Conservation (phyloP, 352 stramenopile genomes). For the Phytophthora idaei region DNA sequence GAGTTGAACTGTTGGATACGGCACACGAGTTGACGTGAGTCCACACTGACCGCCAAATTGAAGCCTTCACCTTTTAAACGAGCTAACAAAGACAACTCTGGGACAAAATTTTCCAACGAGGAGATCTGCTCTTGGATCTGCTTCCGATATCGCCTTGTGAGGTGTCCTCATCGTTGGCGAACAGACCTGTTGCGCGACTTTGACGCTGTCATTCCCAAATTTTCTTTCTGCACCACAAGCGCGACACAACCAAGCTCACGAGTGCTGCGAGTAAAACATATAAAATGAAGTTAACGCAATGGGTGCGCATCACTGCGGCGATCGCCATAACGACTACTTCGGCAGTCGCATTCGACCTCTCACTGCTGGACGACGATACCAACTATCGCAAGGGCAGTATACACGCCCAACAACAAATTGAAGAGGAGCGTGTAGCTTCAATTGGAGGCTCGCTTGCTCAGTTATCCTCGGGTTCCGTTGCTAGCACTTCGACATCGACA, state of each 20-base stretch:
- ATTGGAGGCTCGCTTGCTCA: not conserved
- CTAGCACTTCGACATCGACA: not conserved
- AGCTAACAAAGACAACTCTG: slow-evolving; percentile 12
- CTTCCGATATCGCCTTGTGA: not conserved
- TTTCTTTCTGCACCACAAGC: slow-evolving; percentile 4
- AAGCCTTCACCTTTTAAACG: not conserved
- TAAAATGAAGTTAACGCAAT: slow-evolving; percentile 24
- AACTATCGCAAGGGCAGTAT: slow-evolving; percentile 14
- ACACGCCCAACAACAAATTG: slow-evolving; percentile 12
- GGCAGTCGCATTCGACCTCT: slow-evolving; percentile 21
- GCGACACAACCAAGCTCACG: slow-evolving; percentile 2
- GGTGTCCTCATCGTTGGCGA: not conserved
- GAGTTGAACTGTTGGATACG: slow-evolving; percentile 22
- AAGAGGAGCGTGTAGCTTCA: slow-evolving; percentile 23
- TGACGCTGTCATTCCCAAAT: slow-evolving; percentile 19
- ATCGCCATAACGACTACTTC: slow-evolving; percentile 17
- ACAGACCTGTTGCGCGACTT: slow-evolving; percentile 6
- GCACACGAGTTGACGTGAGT: slow-evolving; percentile 5
- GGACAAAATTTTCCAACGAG: slow-evolving; percentile 15
- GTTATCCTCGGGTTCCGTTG: not conserved
- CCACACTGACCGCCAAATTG: slow-evolving; percentile 3
- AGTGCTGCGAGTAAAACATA: not conserved
- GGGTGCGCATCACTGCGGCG: slow-evolving; percentile 15
- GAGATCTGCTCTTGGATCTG: slow-evolving; percentile 25
- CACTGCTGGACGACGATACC: slow-evolving; percentile 22